Evolutionary conservation across 768 basidiomycete genomes (phyloP).

Genomic region (Hericium alpestre): DNA sequence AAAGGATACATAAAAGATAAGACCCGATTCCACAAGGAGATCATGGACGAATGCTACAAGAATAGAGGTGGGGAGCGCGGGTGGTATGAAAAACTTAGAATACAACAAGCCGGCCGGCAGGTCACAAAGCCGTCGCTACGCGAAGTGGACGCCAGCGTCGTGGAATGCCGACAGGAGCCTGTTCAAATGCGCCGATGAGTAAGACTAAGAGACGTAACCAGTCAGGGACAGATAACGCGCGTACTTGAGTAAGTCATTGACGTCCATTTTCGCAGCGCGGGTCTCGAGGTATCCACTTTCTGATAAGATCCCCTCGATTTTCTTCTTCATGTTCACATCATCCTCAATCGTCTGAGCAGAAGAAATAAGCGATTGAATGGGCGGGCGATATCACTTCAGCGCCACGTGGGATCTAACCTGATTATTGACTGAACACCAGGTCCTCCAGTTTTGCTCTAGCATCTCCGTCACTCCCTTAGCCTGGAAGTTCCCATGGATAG

Average conservation of each 20-base stretch:
- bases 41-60: too few relatives aligned
- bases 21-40: too few relatives aligned
- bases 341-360: conserved; percentile 6
- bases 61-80: too few relatives aligned
- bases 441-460: conserved; percentile 87
- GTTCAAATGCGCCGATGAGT: background rate
- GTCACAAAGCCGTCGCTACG: background rate
- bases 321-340: conserved; percentile 7
- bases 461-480: conserved; percentile 93
- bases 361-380: background rate
- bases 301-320: conserved; percentile 10
- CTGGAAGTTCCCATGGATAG: conserved; percentile 77
- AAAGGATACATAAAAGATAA: too few relatives aligned
- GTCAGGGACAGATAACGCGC: background rate
- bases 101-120: too few relatives aligned
- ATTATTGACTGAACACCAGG: conserved; percentile 78
- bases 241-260: conserved; percentile 12
- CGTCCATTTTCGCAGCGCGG: conserved; percentile 14
- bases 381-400: background rate
- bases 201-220: background rate
- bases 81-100: too few relatives aligned
- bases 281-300: conserved; percentile 9
- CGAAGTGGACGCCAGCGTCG: conserved; percentile 11
- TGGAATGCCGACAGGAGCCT: conserved; percentile 11
- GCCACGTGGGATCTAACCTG: conserved; percentile 35